Percentiles rank a stretch among this genome's conserved stretches.
phyloP scores from a whole-genome alignment of 495 filamentous ascomycete species.

The Hypoxylon intermedium region DNA sequence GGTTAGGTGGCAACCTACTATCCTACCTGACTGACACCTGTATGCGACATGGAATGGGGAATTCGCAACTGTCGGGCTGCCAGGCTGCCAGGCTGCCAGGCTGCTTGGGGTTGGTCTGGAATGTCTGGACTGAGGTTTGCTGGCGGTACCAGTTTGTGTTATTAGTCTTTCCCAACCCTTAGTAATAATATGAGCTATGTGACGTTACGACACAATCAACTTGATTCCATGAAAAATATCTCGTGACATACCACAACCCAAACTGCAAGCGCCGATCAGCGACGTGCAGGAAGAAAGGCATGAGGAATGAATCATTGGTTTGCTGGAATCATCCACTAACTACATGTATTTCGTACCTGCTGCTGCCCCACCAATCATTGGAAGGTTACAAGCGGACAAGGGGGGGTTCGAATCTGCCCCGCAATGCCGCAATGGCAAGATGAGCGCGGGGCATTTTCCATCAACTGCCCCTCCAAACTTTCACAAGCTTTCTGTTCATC shows the following conservation, averaged over 20 bases:
- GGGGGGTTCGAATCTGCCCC: constrained; percentile 29
- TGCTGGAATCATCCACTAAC: constrained; percentile 3
- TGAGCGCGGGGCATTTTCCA: constrained; percentile 33
- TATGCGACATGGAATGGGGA: too few species aligned
- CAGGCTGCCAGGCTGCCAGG: too few species aligned
- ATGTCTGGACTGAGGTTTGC: constrained; percentile 2
- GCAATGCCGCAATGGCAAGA: constrained; percentile 24
- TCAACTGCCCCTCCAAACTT: constrained; percentile 45
- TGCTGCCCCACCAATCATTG: constrained; percentile 16
- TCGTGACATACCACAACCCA: neutral
- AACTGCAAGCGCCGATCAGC: too few species aligned
- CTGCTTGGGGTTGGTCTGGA: neutral
- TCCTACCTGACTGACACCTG: too few species aligned
- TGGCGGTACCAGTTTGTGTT: neutral
- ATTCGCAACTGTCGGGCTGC: too few species aligned
- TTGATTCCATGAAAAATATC: neutral
- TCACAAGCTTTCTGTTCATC: constrained; percentile 38
- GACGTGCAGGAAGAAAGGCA: neutral
- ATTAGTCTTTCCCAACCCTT: neutral
- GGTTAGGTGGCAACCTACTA: constrained; percentile 47
- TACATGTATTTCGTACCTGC: constrained; percentile 22
- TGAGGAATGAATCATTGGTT: neutral
- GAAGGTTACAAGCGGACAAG: constrained; percentile 1
- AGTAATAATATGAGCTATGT: constrained; percentile 12
- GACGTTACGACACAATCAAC: neutral